Percentiles rank a stretch among this genome's conserved stretches.
Conservation (phyloP, 2,329 filamentous ascomycete species). For the Aspergillus pseudoviridinutans region DNA sequence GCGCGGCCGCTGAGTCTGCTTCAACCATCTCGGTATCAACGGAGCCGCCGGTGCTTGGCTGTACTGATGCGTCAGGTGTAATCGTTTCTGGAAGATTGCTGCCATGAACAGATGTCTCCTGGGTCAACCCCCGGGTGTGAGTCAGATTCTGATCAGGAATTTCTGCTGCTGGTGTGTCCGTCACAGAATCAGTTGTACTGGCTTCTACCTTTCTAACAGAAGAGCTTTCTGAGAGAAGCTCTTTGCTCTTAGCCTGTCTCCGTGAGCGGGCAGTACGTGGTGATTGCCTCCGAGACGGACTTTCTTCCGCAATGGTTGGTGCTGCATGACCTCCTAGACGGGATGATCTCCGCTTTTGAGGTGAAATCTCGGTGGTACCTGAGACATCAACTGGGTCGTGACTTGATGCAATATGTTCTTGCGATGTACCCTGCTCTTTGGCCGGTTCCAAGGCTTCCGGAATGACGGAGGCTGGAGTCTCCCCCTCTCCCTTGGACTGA, state of each 20-base stretch:
- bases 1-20: slow-evolving; percentile 2
- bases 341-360: slow-evolving; percentile 29
- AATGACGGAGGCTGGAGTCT: background rate
- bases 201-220: slow-evolving; percentile 2
- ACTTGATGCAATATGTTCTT: background rate
- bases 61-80: slow-evolving; percentile 4
- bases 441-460: background rate
- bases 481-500: slow-evolving; percentile 12
- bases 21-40: slow-evolving; percentile 17
- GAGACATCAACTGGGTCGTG: slow-evolving; percentile 1
- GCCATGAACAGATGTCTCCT: background rate
- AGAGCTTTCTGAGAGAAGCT: slow-evolving; percentile 5
- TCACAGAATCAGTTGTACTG: background rate
- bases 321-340: slow-evolving; percentile 23
- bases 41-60: slow-evolving; percentile 1
- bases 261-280: slow-evolving; percentile 16
- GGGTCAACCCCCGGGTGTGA: background rate
- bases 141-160: background rate
- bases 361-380: slow-evolving; percentile 15
- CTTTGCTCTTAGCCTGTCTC: slow-evolving; percentile 16
- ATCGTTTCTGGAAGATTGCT: slow-evolving; percentile 5
- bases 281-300: slow-evolving; percentile 10
- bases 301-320: slow-evolving; percentile 10
- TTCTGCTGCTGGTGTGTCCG: background rate
- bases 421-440: background rate